Percentiles rank a stretch among this genome's conserved stretches.
Evolutionary conservation across 768 basidiomycete species (phyloP).

Genomic region (Termitomyces sp.): DNA sequence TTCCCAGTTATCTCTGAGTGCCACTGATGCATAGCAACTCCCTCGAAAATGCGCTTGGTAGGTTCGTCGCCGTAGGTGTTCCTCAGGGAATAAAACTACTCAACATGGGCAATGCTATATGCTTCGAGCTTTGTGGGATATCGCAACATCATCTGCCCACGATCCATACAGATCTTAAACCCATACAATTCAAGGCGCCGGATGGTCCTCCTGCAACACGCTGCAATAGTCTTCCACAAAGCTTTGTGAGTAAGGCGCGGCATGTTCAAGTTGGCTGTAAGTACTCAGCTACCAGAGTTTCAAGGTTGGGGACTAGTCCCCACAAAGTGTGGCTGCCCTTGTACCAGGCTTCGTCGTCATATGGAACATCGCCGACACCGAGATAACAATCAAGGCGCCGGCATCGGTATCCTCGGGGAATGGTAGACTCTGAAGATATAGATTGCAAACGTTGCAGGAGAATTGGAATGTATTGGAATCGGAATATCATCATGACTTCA

Average conservation of each 20-base stretch:
- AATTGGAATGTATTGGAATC: background rate
- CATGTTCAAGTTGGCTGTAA: background rate
- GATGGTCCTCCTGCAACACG: background rate
- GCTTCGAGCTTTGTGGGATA: slow-evolving; percentile 2
- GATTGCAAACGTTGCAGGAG: background rate
- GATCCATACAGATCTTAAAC: background rate
- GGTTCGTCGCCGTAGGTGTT: background rate
- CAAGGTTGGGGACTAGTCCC: background rate
- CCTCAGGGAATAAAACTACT: background rate
- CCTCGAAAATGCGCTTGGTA: background rate
- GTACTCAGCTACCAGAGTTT: background rate
- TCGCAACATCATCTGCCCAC: background rate
- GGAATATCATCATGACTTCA: background rate
- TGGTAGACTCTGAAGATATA: background rate
- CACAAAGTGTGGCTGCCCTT: background rate
- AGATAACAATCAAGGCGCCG: background rate
- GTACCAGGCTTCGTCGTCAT: background rate
- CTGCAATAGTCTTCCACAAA: slow-evolving; percentile 2
- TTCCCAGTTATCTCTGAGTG: background rate
- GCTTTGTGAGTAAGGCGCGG: background rate
- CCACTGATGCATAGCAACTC: background rate
- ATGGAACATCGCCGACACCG: background rate
- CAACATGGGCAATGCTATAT: background rate
- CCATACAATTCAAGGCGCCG: background rate
- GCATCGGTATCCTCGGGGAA: background rate